Evolutionary conservation across 495 filamentous ascomycete genomes (phyloP).

Genomic region (Xylaria castorea): DNA sequence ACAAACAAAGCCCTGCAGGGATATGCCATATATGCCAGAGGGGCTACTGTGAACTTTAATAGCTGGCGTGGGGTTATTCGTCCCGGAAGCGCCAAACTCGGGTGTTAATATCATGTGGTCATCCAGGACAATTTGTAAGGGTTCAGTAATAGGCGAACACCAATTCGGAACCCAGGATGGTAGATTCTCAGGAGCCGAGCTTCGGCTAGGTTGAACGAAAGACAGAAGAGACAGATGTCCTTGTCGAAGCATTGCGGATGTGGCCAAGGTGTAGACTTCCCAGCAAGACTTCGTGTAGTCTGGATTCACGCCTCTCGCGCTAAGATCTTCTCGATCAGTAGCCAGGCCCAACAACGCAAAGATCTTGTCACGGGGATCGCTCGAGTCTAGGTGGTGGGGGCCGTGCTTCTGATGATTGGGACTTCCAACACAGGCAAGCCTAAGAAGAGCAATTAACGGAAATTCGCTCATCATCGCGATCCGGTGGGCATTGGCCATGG

Average conservation of each 20-base stretch:
- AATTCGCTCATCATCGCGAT: not conserved
- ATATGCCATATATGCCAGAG: not conserved
- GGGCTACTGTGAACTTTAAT: not conserved
- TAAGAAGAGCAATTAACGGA: not conserved
- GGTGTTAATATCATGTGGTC: not conserved
- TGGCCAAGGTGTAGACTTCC: not conserved
- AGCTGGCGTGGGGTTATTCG: not conserved
- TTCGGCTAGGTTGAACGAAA: not conserved
- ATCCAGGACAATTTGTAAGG: not conserved
- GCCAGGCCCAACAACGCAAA: not conserved
- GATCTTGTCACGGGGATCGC: not conserved
- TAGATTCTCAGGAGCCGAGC: not conserved
- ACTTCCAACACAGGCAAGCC: not conserved
- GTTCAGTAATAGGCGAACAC: not conserved
- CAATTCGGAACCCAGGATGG: not conserved
- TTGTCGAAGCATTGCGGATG: not conserved
- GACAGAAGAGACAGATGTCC: not conserved
- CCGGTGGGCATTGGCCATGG: not conserved
- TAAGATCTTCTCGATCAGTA: not conserved
- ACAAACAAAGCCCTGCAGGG: not conserved
- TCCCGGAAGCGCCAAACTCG: not conserved
- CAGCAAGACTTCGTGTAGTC: not conserved
- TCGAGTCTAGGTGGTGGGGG: not conserved
- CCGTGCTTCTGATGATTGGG: not conserved
- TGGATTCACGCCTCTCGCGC: not conserved